These are phyloP conservation scores for Endotrypanum monterogeii DNA, from an alignment of 208 protist genomes.

Conservation along the genomic window DNA sequence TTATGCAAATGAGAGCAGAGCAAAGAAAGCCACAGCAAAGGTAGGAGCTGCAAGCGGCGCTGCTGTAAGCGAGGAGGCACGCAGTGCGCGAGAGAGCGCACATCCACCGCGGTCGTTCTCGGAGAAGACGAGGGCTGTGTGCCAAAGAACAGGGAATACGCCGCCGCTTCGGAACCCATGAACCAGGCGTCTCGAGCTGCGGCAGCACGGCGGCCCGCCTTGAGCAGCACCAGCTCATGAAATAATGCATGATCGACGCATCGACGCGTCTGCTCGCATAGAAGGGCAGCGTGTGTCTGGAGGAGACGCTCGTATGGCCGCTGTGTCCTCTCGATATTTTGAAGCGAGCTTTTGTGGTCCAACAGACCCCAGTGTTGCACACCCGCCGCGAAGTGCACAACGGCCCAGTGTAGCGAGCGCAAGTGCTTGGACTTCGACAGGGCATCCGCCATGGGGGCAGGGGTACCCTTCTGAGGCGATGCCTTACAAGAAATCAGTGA, in stretches of 20 bases:
- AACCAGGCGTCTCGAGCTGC: conserved; percentile 24
- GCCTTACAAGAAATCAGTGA: not conserved
- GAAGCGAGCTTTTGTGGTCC: conserved; percentile 45
- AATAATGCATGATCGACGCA: conserved; percentile 17
- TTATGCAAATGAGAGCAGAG: conserved; percentile 33
- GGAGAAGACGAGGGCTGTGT: not conserved
- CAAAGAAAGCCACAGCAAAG: conserved; percentile 67
- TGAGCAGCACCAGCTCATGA: conserved; percentile 27
- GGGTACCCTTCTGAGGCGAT: not conserved
- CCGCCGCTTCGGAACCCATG: conserved; percentile 1
- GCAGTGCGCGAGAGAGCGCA: not conserved
- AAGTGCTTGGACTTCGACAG: conserved; percentile 5
- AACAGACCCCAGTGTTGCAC: conserved; percentile 64
- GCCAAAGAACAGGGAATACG: conserved; percentile 6
- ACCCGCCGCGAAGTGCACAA: conserved; percentile 64
- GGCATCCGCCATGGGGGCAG: not conserved
- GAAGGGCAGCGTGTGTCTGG: conserved; percentile 43
- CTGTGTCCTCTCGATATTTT: conserved; percentile 25
- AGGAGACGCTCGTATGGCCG: conserved; percentile 40
- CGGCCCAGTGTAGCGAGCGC: conserved; percentile 60
- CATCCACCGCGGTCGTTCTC: not conserved
- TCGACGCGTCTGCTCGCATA: conserved; percentile 21
- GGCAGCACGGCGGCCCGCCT: conserved; percentile 14
- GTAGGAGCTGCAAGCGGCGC: conserved; percentile 70
- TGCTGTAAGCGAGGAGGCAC: conserved; percentile 40